phyloP scores from a whole-genome alignment of 1,139 yeast genomes.

The Protomyces lactucae-debilis region DNA sequence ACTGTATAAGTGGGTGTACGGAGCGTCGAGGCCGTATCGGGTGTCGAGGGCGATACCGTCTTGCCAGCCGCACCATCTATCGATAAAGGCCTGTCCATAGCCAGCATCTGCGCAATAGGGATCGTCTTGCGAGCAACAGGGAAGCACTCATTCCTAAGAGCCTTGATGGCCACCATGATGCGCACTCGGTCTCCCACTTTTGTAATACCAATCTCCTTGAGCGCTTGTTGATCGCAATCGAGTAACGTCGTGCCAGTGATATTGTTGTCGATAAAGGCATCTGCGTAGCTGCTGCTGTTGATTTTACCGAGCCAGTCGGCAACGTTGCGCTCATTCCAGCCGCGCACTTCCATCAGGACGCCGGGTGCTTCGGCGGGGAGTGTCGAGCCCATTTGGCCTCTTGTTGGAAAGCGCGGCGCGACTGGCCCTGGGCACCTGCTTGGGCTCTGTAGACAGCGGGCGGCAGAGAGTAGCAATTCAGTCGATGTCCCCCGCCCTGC shows the following conservation, averaged over 20 bases:
- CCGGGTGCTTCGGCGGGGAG: not conserved
- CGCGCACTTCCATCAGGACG: slow-evolving; percentile 19
- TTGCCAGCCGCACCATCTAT: not conserved
- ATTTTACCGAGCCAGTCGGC: slow-evolving; percentile 42
- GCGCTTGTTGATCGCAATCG: slow-evolving; percentile 62
- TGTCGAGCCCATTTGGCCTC: not conserved
- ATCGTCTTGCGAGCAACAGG: not conserved
- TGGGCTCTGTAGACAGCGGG: no score
- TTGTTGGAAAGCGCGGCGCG: no score
- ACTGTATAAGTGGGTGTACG: not conserved
- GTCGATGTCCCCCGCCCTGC: no score
- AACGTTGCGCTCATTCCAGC: slow-evolving; percentile 38
- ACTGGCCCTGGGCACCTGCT: no score
- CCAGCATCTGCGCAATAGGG: slow-evolving; percentile 18
- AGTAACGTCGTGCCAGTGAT: slow-evolving; percentile 58
- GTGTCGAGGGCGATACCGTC: not conserved
- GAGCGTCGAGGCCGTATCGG: not conserved
- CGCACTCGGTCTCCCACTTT: slow-evolving; percentile 79
- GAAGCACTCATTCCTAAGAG: slow-evolving; percentile 35
- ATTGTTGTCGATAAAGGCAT: slow-evolving; percentile 44
- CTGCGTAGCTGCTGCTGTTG: slow-evolving; percentile 38
- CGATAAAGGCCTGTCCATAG: slow-evolving; percentile 16
- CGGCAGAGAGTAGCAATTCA: no score
- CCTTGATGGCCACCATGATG: slow-evolving; percentile 49
- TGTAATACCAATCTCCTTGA: slow-evolving; percentile 67